A percentile compares a stretch with the other conserved stretches of the same genome.
Evolutionary conservation across 2,329 filamentous ascomycete genomes (phyloP).

Genomic region (Parasarocladium wereldwijsianum): DNA sequence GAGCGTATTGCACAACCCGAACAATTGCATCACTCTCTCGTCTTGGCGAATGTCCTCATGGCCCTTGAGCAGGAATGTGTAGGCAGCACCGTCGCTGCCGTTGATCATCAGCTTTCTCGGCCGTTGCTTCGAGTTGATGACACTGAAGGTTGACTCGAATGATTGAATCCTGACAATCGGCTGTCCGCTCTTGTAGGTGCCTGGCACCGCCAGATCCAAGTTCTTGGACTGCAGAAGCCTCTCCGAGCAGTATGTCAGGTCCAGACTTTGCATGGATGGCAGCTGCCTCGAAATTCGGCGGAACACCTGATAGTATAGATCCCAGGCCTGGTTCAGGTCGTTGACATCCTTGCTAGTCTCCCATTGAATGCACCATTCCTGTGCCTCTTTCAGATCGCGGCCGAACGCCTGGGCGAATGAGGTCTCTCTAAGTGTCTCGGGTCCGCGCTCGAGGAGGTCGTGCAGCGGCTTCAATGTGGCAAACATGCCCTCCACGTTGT

Average conservation of each 20-base stretch:
- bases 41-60: conserved; percentile 99
- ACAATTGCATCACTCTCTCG: conserved; percentile 98
- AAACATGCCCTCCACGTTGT: conserved; percentile 98
- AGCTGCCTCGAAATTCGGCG: conserved; percentile 86
- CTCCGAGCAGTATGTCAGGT: conserved; percentile 93
- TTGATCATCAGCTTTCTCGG: conserved; percentile 78
- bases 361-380: conserved; percentile 92
- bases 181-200: conserved; percentile 69
- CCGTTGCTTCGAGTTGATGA: conserved; percentile 94
- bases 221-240: conserved; percentile 75
- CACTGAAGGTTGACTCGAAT: conserved; percentile 78
- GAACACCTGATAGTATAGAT: conserved; percentile 98
- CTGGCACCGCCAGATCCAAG: conserved; percentile 87
- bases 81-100: conserved; percentile 77
- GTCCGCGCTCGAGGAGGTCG: conserved; percentile 76
- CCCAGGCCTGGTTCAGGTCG: conserved; percentile 96
- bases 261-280: conserved; percentile 80
- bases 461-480: conserved; percentile 79
- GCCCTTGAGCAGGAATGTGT: conserved; percentile 90
- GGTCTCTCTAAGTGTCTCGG: conserved; percentile 86
- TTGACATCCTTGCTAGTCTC: conserved; percentile 77
- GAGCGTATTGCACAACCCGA: conserved; percentile 92
- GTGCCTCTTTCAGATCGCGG: conserved; percentile 83
- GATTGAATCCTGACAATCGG: conserved; percentile 74
- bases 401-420: conserved; percentile 97